phyloP scores from a whole-genome alignment of 179 eudicot species.

The Spergularia azorica region DNA sequence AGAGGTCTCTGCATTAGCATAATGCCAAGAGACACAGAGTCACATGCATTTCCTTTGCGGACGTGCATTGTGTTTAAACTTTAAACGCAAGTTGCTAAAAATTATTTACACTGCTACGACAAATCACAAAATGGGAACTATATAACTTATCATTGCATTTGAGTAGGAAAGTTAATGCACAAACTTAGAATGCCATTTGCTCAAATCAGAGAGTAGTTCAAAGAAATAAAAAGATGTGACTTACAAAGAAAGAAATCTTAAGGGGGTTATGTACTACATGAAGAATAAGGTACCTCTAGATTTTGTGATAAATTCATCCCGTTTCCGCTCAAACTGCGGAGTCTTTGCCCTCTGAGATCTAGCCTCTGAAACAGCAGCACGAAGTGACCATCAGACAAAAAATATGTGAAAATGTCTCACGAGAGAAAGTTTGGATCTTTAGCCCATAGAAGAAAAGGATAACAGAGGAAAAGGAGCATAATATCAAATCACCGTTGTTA shows the following conservation, averaged over 20 bases:
- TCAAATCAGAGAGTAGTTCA: constrained; percentile 4
- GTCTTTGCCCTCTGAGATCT: constrained; percentile 92
- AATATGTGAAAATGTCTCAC: constrained; percentile 3
- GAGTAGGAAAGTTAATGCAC: background rate
- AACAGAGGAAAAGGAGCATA: background rate
- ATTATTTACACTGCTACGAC: background rate
- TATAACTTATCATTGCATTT: background rate
- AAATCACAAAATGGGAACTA: background rate
- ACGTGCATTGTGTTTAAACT: too few species aligned
- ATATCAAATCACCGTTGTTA: background rate
- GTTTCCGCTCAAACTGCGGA: constrained; percentile 61
- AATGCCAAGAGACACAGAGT: background rate
- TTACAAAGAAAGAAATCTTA: background rate
- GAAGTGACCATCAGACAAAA: constrained; percentile 14
- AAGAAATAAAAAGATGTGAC: constrained; percentile 4
- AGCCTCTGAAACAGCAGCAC: constrained; percentile 63
- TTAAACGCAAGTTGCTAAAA: background rate
- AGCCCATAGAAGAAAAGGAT: background rate
- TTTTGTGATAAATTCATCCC: constrained; percentile 74
- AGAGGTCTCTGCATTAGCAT: background rate
- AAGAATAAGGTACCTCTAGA: constrained; percentile 65
- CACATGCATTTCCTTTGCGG: background rate
- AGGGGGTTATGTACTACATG: background rate
- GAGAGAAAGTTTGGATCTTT: background rate
- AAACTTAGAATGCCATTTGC: background rate